Evolutionary conservation across 2,329 filamentous ascomycete species (phyloP).

Genomic region (Incumbomyces lentus): DNA sequence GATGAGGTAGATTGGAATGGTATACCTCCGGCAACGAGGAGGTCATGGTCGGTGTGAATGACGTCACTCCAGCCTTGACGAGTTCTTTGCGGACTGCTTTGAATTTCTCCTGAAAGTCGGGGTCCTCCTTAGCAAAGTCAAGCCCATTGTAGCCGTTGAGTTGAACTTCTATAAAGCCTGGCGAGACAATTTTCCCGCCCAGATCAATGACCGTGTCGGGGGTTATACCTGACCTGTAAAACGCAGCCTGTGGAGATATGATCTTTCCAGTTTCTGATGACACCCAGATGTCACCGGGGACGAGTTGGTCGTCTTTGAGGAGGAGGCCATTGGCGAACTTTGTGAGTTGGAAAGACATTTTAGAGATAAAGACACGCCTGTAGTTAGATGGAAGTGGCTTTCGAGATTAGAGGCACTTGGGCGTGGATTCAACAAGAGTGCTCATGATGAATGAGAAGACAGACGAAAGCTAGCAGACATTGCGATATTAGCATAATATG

Average conservation of each 20-base stretch:
- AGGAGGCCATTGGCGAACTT: constrained; percentile 85
- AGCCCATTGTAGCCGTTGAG: constrained; percentile 89
- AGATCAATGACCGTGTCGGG: constrained; percentile 72
- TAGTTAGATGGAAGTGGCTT: constrained; percentile 21
- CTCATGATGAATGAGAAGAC: constrained; percentile 16
- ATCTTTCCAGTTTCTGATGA: constrained; percentile 74
- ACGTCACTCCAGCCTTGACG: constrained; percentile 72
- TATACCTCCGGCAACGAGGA: constrained; percentile 76
- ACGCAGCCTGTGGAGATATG: constrained; percentile 55
- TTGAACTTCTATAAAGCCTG: constrained; percentile 82
- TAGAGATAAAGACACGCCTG: constrained; percentile 21
- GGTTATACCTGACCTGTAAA: constrained; percentile 36
- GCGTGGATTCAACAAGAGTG: constrained; percentile 15
- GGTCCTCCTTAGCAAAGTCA: constrained; percentile 68
- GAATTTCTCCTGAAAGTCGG: constrained; percentile 62
- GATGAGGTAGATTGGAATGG: constrained; percentile 59
- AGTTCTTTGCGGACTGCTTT: constrained; percentile 60
- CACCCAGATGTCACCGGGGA: constrained; percentile 79
- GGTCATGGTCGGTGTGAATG: constrained; percentile 75
- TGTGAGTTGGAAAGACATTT: constrained; percentile 43
- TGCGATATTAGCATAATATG: constrained; percentile 27
- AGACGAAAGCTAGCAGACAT: constrained; percentile 55
- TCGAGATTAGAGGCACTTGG: constrained; percentile 6
- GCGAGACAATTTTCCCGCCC: constrained; percentile 69
- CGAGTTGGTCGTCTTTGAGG: constrained; percentile 55